Evolutionary conservation across 1,139 yeast genomes (phyloP).

Genomic region (Debaryomyces subglobosus): DNA sequence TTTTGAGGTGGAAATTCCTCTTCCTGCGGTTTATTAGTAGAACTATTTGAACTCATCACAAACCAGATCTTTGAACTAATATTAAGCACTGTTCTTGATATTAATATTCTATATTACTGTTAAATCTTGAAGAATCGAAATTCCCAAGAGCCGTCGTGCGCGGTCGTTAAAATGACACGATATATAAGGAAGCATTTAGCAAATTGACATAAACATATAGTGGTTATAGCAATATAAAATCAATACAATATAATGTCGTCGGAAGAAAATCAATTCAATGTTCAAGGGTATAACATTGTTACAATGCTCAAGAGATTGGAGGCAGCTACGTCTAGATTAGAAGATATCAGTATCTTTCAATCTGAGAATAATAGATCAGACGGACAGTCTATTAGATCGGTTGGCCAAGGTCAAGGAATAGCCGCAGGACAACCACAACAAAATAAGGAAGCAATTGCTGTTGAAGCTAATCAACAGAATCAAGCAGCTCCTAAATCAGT

Average conservation of each 20-base stretch:
- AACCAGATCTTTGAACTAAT: background rate
- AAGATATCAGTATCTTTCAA: conserved; percentile 83
- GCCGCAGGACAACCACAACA: background rate
- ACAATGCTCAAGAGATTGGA: conserved; percentile 84
- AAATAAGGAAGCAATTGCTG: conserved; percentile 9
- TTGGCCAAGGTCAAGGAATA: conserved; percentile 1
- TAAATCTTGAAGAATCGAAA: background rate
- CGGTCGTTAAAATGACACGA: background rate
- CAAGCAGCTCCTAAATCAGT: conserved; percentile 46
- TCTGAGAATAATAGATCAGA: conserved; percentile 44
- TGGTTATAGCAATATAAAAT: background rate
- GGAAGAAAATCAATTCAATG: conserved; percentile 60
- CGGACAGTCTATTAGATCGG: conserved; percentile 10
- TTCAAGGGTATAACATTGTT: conserved; percentile 80
- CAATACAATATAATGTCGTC: conserved; percentile 28
- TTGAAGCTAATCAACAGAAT: background rate
- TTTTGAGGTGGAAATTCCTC: conserved; percentile 50
- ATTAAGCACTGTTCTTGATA: background rate
- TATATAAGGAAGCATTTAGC: background rate
- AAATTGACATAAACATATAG: background rate
- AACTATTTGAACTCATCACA: conserved; percentile 15
- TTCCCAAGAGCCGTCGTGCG: background rate
- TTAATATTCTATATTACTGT: background rate
- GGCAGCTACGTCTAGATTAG: conserved; percentile 91
- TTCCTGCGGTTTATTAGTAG: conserved; percentile 20